phyloP scores from a whole-genome alignment of 805 yeast genomes.

The Nakazawaea pomicola region DNA sequence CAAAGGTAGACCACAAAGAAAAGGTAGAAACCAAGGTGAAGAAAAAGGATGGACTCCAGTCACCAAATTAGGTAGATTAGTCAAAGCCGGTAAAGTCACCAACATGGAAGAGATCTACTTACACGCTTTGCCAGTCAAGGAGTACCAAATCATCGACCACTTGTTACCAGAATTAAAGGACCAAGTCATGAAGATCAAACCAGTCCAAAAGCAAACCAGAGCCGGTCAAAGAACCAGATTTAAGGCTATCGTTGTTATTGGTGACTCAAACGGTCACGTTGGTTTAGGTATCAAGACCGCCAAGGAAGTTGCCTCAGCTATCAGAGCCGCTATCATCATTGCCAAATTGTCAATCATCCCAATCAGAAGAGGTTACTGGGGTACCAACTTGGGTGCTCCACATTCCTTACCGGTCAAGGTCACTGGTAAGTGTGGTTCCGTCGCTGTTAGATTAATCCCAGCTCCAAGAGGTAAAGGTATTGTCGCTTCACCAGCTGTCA shows the following conservation, averaged over 20 bases:
- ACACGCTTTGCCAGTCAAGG: conserved; percentile 99
- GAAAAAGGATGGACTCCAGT: conserved; percentile 99
- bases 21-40: conserved; percentile 74
- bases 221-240: conserved; percentile 99
- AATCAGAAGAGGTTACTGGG: conserved; percentile 99
- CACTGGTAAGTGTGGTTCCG: conserved; percentile 99
- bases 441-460: conserved; percentile 96
- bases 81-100: conserved; percentile 96
- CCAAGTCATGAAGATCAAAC: conserved; percentile 99
- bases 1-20: conserved; percentile 49
- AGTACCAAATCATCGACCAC: conserved; percentile 96
- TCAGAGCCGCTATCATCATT: conserved; percentile 98
- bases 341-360: conserved; percentile 99
- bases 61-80: conserved; percentile 99
- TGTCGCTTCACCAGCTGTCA: conserved; percentile 99
- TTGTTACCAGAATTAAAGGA: conserved; percentile 94
- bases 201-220: conserved; percentile 99
- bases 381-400: conserved; percentile 98
- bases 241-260: conserved; percentile 99
- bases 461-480: conserved; percentile 99
- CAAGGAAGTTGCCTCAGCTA: conserved; percentile 99
- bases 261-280: conserved; percentile 99
- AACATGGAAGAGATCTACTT: conserved; percentile 97
- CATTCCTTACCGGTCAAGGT: conserved; percentile 97
- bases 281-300: conserved; percentile 99